phyloP scores from a whole-genome alignment of 139 green algal genomes.

The Chlamydomonas urium region DNA sequence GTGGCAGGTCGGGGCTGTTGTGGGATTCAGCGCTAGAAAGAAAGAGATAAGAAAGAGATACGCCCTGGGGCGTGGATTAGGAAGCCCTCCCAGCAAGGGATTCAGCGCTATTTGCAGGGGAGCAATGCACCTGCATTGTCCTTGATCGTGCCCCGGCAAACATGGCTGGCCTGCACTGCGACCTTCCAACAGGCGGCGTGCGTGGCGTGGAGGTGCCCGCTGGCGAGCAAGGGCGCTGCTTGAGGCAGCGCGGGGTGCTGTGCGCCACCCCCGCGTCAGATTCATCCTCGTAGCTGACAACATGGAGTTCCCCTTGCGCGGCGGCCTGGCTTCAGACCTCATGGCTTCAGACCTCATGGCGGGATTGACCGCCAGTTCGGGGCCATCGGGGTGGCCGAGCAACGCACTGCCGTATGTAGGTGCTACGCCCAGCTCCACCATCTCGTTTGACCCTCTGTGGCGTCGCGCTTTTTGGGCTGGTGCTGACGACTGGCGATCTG shows the following conservation, averaged over 20 bases:
- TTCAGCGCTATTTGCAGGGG: no score
- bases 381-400: slow-evolving; percentile 34
- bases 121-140: no score
- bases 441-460: slow-evolving; percentile 33
- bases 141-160: no score
- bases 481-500: slow-evolving; percentile 22
- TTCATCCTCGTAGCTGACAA: slow-evolving; percentile 49
- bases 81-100: no score
- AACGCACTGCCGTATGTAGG: slow-evolving; percentile 51
- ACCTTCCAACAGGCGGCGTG: no score
- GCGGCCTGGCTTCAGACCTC: neutral
- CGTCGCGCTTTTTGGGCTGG: slow-evolving; percentile 31
- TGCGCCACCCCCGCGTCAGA: slow-evolving; percentile 35
- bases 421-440: slow-evolving; percentile 20
- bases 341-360: slow-evolving; percentile 30
- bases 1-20: no score
- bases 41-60: no score
- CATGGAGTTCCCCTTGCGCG: slow-evolving; percentile 40
- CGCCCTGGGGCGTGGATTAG: no score
- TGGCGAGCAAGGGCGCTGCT: slow-evolving; percentile 29
- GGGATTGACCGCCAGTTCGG: slow-evolving; percentile 19
- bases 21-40: no score
- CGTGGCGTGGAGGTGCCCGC: slow-evolving; percentile 43
- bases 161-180: no score
- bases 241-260: slow-evolving; percentile 40